Conservation (phyloP, 1,284 basidiomycete genomes). For the Phlebopus sp. region DNA sequence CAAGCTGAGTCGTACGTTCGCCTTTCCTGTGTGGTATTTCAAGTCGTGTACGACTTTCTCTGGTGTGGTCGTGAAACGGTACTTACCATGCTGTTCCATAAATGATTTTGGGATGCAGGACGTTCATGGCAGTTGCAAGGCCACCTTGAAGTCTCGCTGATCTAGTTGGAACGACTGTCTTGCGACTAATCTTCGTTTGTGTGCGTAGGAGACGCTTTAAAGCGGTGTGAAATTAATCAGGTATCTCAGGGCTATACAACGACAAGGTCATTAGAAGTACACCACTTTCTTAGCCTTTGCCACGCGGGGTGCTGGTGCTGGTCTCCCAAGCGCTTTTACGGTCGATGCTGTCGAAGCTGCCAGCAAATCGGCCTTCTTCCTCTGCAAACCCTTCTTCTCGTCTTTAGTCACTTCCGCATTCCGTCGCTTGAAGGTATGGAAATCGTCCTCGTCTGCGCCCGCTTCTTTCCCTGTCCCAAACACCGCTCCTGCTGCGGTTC, state of each 20-base stretch:
- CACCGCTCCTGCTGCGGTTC: slow-evolving; percentile 33
- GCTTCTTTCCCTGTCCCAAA: slow-evolving; percentile 53
- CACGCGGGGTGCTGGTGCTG: slow-evolving; percentile 19
- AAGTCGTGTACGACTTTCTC: slow-evolving; percentile 5
- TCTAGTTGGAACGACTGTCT: too few species aligned
- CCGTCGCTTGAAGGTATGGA: slow-evolving; percentile 74
- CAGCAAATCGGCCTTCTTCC: slow-evolving; percentile 43
- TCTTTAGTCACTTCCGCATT: slow-evolving; percentile 58
- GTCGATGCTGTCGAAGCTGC: slow-evolving; percentile 31
- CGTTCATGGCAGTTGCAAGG: slow-evolving; percentile 22
- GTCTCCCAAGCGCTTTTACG: slow-evolving; percentile 42
- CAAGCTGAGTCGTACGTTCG: slow-evolving; percentile 63
- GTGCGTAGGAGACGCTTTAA: too few species aligned
- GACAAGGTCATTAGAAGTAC: slow-evolving; percentile 40
- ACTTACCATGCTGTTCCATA: slow-evolving; percentile 70
- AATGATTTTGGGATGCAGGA: slow-evolving; percentile 45
- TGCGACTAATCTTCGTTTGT: too few species aligned
- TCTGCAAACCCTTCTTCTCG: slow-evolving; percentile 48
- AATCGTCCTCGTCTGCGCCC: slow-evolving; percentile 92
- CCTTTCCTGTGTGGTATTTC: slow-evolving; percentile 57
- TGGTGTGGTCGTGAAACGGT: not conserved
- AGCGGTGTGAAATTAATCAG: too few species aligned
- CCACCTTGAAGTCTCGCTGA: too few species aligned
- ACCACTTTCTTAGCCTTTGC: slow-evolving; percentile 54
- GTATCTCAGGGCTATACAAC: too few species aligned